Evolutionary conservation across 2,329 filamentous ascomycete species (phyloP), one percentile per base, ranked within the genome.

Genomic region (Seiridium unicorne): DNA sequence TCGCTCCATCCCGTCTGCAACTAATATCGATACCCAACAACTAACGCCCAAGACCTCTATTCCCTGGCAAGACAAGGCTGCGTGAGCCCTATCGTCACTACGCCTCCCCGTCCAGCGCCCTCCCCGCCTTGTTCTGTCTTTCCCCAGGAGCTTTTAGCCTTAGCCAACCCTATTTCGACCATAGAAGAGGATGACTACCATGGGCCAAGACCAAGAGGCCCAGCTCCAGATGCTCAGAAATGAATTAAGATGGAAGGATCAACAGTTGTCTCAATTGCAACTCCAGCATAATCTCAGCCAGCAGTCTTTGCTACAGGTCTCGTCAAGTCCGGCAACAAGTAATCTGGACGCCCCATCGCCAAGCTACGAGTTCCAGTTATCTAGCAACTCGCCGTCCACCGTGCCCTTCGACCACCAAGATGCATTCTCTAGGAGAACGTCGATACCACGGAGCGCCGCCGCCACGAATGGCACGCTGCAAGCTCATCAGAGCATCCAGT

Each of bases 341-440:
- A 62, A 63, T 59, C 55, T 62, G 64, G 65, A 69, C 60, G 61
- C 58, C 44, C 65, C 63, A 61, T 60, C 64, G 34, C 55, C 60
- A 65, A 61, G 62, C 60, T 61, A 62, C 55, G 69, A 72, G 64
- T 71, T 69, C 58, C 71, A 69, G 61, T 58, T 69, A 57, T 69
- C 69, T 48, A 62, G 61, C 66, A 54, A 64, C 60, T 38, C 55
- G 60, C 64, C 55, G 55, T 65, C 60, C 63, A 60, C 63, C 62
- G 38, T 35, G 44, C 59, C 44, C 62, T 63, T 62, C 2, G 59
- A 64, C 40, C 61, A 62, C 59, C 65, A 69, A 60, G 65, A 67
- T 66, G 69, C 60, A 55, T 64, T 66, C 58, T 68, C 69, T 55
- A 66, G 68, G 60, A 71, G 67, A 68, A 68, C 66, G 57, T 68